Percentiles rank a stretch among this genome's conserved stretches.
Conservation (phyloP, 2,329 filamentous ascomycete genomes). For the Colletotrichum musicola region DNA sequence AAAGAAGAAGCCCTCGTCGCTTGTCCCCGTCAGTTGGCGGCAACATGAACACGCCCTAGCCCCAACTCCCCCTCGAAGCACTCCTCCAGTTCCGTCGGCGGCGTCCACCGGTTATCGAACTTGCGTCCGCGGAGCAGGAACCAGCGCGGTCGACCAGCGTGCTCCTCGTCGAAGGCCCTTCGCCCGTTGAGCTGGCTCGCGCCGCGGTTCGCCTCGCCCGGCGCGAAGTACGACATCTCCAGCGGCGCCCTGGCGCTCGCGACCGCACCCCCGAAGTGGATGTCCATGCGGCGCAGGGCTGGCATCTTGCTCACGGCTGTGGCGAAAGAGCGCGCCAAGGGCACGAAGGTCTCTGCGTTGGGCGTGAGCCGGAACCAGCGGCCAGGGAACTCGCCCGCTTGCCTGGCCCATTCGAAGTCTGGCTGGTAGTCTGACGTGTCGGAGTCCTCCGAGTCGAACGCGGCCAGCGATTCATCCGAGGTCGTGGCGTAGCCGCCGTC, state of each 20-base stretch:
- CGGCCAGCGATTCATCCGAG: not conserved
- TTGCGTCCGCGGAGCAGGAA: not conserved
- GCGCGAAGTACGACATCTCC: slow-evolving; percentile 17
- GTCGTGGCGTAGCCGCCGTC: slow-evolving; percentile 3
- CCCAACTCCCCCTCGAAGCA: not conserved
- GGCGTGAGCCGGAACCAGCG: slow-evolving; percentile 8
- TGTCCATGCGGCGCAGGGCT: slow-evolving; percentile 8
- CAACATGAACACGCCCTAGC: not conserved
- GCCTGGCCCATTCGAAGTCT: slow-evolving; percentile 12
- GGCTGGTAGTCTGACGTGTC: slow-evolving; percentile 8
- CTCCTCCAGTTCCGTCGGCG: not conserved
- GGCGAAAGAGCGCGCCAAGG: not conserved
- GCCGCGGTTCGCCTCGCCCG: slow-evolving; percentile 2
- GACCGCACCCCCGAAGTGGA: slow-evolving; percentile 3
- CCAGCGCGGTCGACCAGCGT: not conserved
- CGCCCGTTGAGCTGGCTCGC: slow-evolving; percentile 18
- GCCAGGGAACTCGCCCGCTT: slow-evolving; percentile 6
- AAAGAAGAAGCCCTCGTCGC: too few relatives aligned
- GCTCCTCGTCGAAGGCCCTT: slow-evolving; percentile 1
- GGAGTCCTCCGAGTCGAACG: slow-evolving; percentile 13
- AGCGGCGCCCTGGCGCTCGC: slow-evolving; percentile 10
- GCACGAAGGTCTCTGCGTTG: slow-evolving; percentile 12
- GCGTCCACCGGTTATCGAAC: slow-evolving; percentile 8
- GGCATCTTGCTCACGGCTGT: slow-evolving; percentile 6
- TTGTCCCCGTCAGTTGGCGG: not conserved